Percentiles rank a stretch among this genome's conserved stretches.
These are phyloP conservation scores for Phytophthora aleatoria DNA, from an alignment of 352 stramenopile genomes.

Conservation along the genomic window DNA sequence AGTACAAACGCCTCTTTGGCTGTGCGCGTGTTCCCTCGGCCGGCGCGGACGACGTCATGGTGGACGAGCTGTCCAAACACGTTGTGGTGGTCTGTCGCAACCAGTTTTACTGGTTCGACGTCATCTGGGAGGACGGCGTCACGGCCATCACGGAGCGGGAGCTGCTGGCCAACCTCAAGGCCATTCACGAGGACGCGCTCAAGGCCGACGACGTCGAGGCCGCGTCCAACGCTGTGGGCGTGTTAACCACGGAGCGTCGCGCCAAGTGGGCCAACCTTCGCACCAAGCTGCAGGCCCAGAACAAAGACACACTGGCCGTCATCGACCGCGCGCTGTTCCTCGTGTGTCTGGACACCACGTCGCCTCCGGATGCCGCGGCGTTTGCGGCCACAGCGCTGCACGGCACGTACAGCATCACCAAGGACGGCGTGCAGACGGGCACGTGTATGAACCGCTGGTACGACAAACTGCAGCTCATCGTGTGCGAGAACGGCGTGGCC, in stretches of 20 bases:
- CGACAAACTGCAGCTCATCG: conserved; percentile 97
- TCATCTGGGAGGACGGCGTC: conserved; percentile 85
- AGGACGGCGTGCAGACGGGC: conserved; percentile 77
- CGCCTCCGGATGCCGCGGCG: conserved; percentile 72
- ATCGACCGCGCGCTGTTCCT: conserved; percentile 95
- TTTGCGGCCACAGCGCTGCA: conserved; percentile 91
- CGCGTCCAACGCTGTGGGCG: conserved; percentile 77
- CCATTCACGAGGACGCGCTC: conserved; percentile 88
- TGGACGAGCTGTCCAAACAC: conserved; percentile 88
- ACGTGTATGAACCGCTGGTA: conserved; percentile 98
- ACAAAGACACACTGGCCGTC: conserved; percentile 84
- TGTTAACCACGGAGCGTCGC: conserved; percentile 92
- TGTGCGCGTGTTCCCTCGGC: conserved; percentile 84
- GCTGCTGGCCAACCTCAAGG: conserved; percentile 90
- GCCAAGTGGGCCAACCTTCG: conserved; percentile 91
- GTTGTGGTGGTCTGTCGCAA: conserved; percentile 93
- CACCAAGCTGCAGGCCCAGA: conserved; percentile 71
- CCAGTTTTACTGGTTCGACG: conserved; percentile 96
- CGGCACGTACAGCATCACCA: conserved; percentile 89
- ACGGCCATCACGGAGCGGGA: conserved; percentile 91
- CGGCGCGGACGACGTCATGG: conserved; percentile 75
- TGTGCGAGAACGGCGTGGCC: conserved; percentile 93
- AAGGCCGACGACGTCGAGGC: conserved; percentile 62
- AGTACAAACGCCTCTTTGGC: conserved; percentile 94
- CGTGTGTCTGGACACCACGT: conserved; percentile 93